Evolutionary conservation across 2,329 filamentous ascomycete species (phyloP).

Genomic region (Epichloe festucae): DNA sequence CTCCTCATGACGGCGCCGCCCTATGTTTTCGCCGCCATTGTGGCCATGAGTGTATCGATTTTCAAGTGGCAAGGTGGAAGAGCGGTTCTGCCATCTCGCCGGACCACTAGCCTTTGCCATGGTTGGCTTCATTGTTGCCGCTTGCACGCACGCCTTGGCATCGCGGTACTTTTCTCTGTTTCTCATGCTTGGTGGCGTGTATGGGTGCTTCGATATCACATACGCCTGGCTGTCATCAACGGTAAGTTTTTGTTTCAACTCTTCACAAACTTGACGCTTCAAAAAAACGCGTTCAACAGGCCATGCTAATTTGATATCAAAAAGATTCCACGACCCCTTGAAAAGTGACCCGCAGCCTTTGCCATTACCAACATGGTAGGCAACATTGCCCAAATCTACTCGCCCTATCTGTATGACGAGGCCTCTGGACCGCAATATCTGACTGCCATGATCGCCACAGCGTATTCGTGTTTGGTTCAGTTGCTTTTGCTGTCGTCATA

Average conservation of each 20-base stretch:
- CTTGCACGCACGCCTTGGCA: constrained; percentile 32
- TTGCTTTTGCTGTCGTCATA: background rate
- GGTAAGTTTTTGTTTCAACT: background rate
- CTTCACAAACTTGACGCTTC: too few relatives aligned
- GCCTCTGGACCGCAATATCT: constrained; percentile 3
- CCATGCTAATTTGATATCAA: background rate
- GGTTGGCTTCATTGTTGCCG: constrained; percentile 53
- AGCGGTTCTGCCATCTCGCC: constrained; percentile 56
- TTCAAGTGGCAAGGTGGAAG: constrained; percentile 57
- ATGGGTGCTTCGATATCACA: constrained; percentile 3
- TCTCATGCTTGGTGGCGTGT: constrained; percentile 6
- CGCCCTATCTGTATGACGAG: constrained; percentile 3
- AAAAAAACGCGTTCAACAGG: background rate
- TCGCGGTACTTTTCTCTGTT: constrained; percentile 3
- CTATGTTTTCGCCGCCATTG: constrained; percentile 49
- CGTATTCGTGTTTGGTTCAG: constrained; percentile 1
- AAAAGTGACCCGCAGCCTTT: constrained; percentile 4
- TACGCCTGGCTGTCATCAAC: constrained; percentile 7
- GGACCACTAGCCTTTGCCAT: constrained; percentile 49
- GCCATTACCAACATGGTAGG: constrained; percentile 6
- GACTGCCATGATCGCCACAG: constrained; percentile 5
- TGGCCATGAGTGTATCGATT: constrained; percentile 51
- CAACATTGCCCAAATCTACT: constrained; percentile 5
- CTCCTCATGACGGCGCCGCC: constrained; percentile 53
- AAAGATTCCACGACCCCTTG: constrained; percentile 3